Evolutionary conservation across 2,329 filamentous ascomycete genomes (phyloP), one percentile per base, ranked within the genome.

Genomic region (Aspergillus pseudoviridinutans): DNA sequence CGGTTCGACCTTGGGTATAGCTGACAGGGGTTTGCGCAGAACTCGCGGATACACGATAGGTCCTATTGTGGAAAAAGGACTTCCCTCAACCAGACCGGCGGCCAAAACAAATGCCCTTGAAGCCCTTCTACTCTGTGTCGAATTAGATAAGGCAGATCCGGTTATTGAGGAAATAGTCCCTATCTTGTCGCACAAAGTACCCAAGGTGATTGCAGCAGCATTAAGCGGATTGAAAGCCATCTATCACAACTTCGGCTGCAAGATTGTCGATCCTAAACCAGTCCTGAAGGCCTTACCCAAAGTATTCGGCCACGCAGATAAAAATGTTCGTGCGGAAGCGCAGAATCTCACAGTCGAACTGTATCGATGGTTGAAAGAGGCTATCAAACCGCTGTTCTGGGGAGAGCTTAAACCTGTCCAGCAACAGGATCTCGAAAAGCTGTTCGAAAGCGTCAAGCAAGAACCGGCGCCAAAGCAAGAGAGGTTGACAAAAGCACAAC

Each of bases 351-450:
- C 93, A 0, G 91, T 97, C 50, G 95, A 99, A 71, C 85, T 99
- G 57, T 99, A 99, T 76, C 83, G 94, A 75, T 99, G 95, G 94
- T 81, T 99, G 35, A 89, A 93, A 64, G 94, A 99, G 63, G 93
- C 93, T 10, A 97, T 99, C 87, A 99, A 99, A 73, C 91, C 93
- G 41, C 88, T 97, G 76, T 97, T 99, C 73, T 99, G 94, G 92
- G 86, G 84, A 49, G 94, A 99, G 58, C 76, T 99, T 60, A 99
- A 99, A 73, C 89, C 93, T 0, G 93, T 96, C 0, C 94, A 99
- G 71, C 94, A 99, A 74, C 86, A 88, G 60, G 95, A 99, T 70
- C 79, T 99, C 56, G 95, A 99, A 70, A 90, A 92, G 42, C 84
- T 96, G 51, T 99, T 99, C 62, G 94, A 97, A 68, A 92, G 91